Conservation (phyloP, 139 green algal species). For the Mesostigma viride region DNA sequence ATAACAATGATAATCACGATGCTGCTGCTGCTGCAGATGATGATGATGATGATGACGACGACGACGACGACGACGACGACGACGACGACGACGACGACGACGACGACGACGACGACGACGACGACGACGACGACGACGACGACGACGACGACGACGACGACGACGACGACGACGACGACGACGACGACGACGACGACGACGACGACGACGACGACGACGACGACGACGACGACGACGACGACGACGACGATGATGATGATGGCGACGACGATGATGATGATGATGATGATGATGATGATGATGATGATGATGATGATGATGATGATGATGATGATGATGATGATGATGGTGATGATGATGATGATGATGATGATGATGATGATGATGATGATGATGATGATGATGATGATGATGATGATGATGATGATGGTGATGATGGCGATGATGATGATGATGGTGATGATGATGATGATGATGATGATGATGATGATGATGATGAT, state of each 20-base stretch:
- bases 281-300: constrained; percentile 4
- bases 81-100: neutral
- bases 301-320: constrained; percentile 4
- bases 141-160: constrained; percentile 1
- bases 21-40: neutral
- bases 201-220: constrained; percentile 1
- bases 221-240: neutral
- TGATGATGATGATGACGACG: too few relatives aligned
- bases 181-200: constrained; percentile 1
- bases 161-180: neutral
- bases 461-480: neutral
- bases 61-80: neutral
- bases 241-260: neutral
- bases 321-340: constrained; percentile 4
- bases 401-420: neutral
- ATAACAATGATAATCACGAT: neutral
- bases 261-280: neutral
- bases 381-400: constrained; percentile 4
- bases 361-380: neutral
- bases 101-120: neutral
- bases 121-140: neutral
- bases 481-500: too few relatives aligned
- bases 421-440: neutral
- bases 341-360: constrained; percentile 2
- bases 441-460: neutral